Percentiles rank a stretch among this genome's conserved stretches.
These are phyloP conservation scores for Chrysosphaeria jannelii DNA, from an alignment of 2,329 filamentous ascomycete genomes.

Conservation along the genomic window DNA sequence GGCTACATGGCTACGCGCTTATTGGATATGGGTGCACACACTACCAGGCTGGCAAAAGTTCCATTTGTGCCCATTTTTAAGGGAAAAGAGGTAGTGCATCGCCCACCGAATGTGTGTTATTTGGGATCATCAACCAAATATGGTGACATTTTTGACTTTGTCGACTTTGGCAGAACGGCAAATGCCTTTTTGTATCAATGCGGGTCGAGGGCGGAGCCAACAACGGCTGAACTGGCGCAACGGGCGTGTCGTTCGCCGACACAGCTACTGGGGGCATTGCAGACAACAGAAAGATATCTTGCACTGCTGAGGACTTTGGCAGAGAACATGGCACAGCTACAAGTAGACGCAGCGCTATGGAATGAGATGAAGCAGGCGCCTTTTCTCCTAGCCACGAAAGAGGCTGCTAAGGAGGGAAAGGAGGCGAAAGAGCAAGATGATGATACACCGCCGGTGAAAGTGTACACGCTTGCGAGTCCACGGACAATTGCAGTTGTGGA, in stretches of 20 bases:
- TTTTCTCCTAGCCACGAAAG: slow-evolving; percentile 61
- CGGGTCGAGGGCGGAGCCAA: slow-evolving; percentile 76
- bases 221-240: slow-evolving; percentile 53
- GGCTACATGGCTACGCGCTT: slow-evolving; percentile 56
- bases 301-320: slow-evolving; percentile 55
- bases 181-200: slow-evolving; percentile 72
- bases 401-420: slow-evolving; percentile 15
- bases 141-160: slow-evolving; percentile 83
- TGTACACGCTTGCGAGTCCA: slow-evolving; percentile 49
- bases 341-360: slow-evolving; percentile 51
- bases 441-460: slow-evolving; percentile 33
- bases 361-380: slow-evolving; percentile 41
- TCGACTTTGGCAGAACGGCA: slow-evolving; percentile 67
- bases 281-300: slow-evolving; percentile 62
- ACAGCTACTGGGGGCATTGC: slow-evolving; percentile 48
- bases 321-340: slow-evolving; percentile 36
- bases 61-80: slow-evolving; percentile 37
- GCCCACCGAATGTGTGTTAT: slow-evolving; percentile 48
- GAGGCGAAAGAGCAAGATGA: slow-evolving; percentile 20
- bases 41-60: slow-evolving; percentile 29
- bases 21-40: slow-evolving; percentile 33
- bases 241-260: slow-evolving; percentile 65
- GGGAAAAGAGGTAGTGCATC: slow-evolving; percentile 14
- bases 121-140: slow-evolving; percentile 42
- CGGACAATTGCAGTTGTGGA: slow-evolving; percentile 50